These are phyloP conservation scores for Gossypium longicalyx DNA, from an alignment of 345 rosid species.

Conservation along the genomic window DNA sequence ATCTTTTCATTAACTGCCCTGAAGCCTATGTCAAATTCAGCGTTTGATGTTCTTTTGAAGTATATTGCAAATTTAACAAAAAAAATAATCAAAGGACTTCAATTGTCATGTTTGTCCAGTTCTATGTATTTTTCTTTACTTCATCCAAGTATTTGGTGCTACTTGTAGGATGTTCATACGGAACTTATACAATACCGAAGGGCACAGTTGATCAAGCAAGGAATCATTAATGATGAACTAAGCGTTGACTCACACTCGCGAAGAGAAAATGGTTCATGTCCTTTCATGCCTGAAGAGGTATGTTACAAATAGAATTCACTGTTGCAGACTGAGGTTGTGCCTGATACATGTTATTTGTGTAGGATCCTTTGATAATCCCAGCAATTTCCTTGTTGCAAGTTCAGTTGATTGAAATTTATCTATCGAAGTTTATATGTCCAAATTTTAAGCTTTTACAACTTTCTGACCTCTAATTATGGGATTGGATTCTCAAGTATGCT, in stretches of 20 bases:
- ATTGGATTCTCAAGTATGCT: not conserved
- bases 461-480: not conserved
- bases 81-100: not conserved
- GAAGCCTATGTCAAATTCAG: not conserved
- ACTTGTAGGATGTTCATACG: constrained; percentile 78
- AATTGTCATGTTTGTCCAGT: not conserved
- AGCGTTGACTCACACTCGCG: constrained; percentile 58
- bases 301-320: constrained; percentile 5
- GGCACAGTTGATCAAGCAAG: constrained; percentile 84
- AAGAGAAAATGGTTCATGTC: constrained; percentile 85
- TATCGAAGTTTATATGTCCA: not conserved
- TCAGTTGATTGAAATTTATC: not conserved
- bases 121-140: constrained; percentile 24
- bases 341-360: not conserved
- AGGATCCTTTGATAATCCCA: not conserved
- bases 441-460: not conserved
- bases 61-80: not conserved
- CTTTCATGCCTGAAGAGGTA: constrained; percentile 99
- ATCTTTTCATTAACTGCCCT: not conserved
- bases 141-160: constrained; percentile 22
- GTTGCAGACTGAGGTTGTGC: not conserved
- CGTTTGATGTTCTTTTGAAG: not conserved
- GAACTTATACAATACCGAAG: constrained; percentile 90
- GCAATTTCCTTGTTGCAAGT: not conserved
- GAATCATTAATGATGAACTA: constrained; percentile 56